Evolutionary conservation across 495 filamentous ascomycete genomes (phyloP).

Genomic region (Rostrohypoxylon terebratum): DNA sequence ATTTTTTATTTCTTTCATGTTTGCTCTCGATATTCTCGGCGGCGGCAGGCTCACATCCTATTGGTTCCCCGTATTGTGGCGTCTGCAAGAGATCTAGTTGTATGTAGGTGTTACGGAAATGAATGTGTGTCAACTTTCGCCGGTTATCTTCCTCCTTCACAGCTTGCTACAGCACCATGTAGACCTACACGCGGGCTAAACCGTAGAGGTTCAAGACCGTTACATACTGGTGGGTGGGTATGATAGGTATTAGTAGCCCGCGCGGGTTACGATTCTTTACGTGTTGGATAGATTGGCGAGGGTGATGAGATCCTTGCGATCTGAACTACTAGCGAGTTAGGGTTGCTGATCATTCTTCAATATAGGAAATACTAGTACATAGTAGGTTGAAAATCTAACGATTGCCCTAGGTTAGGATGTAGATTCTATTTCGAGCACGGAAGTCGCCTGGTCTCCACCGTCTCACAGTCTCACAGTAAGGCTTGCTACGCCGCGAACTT

Average conservation of each 20-base stretch:
- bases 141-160: not conserved
- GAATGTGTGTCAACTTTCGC: constrained; percentile 14
- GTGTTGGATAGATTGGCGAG: constrained; percentile 45
- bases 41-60: constrained; percentile 32
- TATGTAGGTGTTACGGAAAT: constrained; percentile 13
- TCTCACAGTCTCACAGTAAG: constrained; percentile 1
- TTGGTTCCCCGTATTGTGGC: constrained; percentile 37
- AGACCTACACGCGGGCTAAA: constrained; percentile 1
- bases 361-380: constrained; percentile 25
- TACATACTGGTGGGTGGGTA: not conserved
- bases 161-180: not conserved
- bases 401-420: constrained; percentile 20
- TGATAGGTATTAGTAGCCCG: constrained; percentile 6
- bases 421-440: constrained; percentile 41
- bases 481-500: constrained; percentile 20
- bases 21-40: constrained; percentile 30
- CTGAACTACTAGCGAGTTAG: constrained; percentile 8
- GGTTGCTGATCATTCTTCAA: constrained; percentile 24
- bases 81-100: constrained; percentile 32
- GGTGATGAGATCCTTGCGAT: constrained; percentile 34
- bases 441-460: constrained; percentile 32
- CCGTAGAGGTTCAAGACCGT: constrained; percentile 8
- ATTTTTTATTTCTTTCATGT: constrained; percentile 17
- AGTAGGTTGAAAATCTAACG: constrained; percentile 26
- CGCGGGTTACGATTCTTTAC: constrained; percentile 17